Percentiles rank a stretch among this genome's conserved stretches.
phyloP scores from a whole-genome alignment of 495 filamentous ascomycete species.

The Penicillium waksmanii region DNA sequence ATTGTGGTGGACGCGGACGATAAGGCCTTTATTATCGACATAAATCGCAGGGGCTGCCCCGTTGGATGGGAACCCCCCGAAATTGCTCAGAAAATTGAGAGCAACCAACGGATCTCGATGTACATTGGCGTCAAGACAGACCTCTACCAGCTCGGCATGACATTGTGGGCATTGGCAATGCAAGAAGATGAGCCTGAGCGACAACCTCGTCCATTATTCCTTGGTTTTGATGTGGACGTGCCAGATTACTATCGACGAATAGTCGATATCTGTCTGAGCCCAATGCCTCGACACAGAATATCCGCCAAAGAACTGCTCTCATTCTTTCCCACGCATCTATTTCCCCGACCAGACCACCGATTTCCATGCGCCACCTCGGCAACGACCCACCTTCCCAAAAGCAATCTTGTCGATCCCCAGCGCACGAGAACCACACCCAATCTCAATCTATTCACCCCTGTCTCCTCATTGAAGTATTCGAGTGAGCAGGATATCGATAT shows the following conservation, averaged over 20 bases:
- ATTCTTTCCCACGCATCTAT: slow-evolving; percentile 47
- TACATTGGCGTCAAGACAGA: slow-evolving; percentile 99
- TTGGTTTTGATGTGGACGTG: slow-evolving; percentile 49
- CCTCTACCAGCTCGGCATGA: slow-evolving; percentile 95
- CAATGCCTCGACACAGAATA: slow-evolving; percentile 55
- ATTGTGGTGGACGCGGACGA: slow-evolving; percentile 87
- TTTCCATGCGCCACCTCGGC: not conserved
- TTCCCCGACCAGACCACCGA: slow-evolving; percentile 8
- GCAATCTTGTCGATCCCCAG: slow-evolving; percentile 10
- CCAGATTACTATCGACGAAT: slow-evolving; percentile 63
- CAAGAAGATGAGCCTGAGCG: slow-evolving; percentile 89
- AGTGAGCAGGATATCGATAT: slow-evolving; percentile 8
- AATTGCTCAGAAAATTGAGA: slow-evolving; percentile 82
- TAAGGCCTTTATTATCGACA: slow-evolving; percentile 96
- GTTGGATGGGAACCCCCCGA: slow-evolving; percentile 98
- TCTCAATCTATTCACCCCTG: slow-evolving; percentile 2
- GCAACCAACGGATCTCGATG: slow-evolving; percentile 92
- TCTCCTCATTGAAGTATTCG: slow-evolving; percentile 9
- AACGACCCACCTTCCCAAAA: slow-evolving; percentile 12
- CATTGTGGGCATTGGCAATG: slow-evolving; percentile 88
- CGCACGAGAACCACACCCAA: not conserved
- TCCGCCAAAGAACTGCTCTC: slow-evolving; percentile 60
- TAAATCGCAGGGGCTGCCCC: slow-evolving; percentile 93
- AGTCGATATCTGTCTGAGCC: slow-evolving; percentile 61
- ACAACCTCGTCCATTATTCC: slow-evolving; percentile 68